These are phyloP conservation scores for Vanrija pseudolonga DNA, from an alignment of 1,284 basidiomycete species.

Conservation along the genomic window DNA sequence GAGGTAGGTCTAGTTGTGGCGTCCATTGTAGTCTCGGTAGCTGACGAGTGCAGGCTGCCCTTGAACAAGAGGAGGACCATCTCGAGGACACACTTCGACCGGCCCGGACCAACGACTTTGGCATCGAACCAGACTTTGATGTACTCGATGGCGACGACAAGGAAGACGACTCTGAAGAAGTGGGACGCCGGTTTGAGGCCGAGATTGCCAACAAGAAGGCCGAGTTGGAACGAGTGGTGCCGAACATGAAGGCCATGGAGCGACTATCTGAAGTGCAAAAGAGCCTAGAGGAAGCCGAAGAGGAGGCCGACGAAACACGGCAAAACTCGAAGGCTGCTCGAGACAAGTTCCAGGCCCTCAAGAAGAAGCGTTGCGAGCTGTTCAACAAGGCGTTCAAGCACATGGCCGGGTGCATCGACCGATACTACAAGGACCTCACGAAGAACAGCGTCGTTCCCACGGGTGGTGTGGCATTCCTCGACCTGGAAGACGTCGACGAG, in stretches of 20 bases:
- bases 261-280: slow-evolving; percentile 88
- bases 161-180: slow-evolving; percentile 67
- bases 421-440: slow-evolving; percentile 96
- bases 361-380: slow-evolving; percentile 77
- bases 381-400: slow-evolving; percentile 95
- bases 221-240: slow-evolving; percentile 91
- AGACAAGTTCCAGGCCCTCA: slow-evolving; percentile 86
- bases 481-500: slow-evolving; percentile 95
- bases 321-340: slow-evolving; percentile 82
- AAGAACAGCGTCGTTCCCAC: slow-evolving; percentile 80
- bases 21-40: not conserved
- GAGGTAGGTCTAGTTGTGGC: slow-evolving; percentile 59
- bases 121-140: slow-evolving; percentile 84
- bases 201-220: slow-evolving; percentile 66
- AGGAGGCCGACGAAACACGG: slow-evolving; percentile 56
- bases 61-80: slow-evolving; percentile 76
- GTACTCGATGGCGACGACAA: slow-evolving; percentile 77
- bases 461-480: slow-evolving; percentile 94
- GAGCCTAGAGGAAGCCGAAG: slow-evolving; percentile 55
- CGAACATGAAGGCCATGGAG: slow-evolving; percentile 94
- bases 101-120: slow-evolving; percentile 72
- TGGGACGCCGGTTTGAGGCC: slow-evolving; percentile 71
- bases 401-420: slow-evolving; percentile 89
- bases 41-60: slow-evolving; percentile 52
- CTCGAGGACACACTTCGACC: slow-evolving; percentile 61